These are phyloP conservation scores for Lepiota subincarnata DNA, from an alignment of 768 basidiomycete species.

Conservation along the genomic window DNA sequence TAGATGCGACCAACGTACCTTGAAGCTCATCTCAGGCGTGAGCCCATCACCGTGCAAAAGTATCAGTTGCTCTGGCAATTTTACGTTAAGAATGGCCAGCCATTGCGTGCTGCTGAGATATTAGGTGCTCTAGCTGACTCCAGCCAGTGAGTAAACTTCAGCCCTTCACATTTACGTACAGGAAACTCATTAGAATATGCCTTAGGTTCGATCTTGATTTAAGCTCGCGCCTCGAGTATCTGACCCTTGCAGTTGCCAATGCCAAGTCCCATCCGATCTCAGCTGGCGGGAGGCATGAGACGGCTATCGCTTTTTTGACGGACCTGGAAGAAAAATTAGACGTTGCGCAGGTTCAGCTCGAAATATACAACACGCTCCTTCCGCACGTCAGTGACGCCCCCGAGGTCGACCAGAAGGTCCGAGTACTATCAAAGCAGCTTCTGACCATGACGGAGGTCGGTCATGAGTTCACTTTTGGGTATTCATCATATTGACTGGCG, in stretches of 20 bases:
- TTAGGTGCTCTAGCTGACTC: constrained; percentile 82
- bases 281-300: constrained; percentile 71
- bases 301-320: constrained; percentile 92
- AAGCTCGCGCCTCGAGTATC: constrained; percentile 79
- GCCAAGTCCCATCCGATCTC: constrained; percentile 93
- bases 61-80: constrained; percentile 94
- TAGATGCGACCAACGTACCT: constrained; percentile 86
- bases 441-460: constrained; percentile 84
- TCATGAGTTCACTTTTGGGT: not conserved
- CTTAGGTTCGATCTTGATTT: constrained; percentile 63
- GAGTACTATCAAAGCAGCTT: constrained; percentile 52
- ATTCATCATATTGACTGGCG: constrained; percentile 11
- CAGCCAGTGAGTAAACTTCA: constrained; percentile 52
- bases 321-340: constrained; percentile 95
- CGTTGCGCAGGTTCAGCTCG: constrained; percentile 95
- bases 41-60: constrained; percentile 76
- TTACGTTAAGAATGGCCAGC: constrained; percentile 89
- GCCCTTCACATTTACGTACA: not conserved
- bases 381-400: constrained; percentile 59
- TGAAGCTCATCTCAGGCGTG: constrained; percentile 81
- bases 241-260: constrained; percentile 92
- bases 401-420: constrained; percentile 61
- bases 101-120: constrained; percentile 83
- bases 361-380: constrained; percentile 67
- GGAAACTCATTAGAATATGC: not conserved